Evolutionary conservation across 2,329 filamentous ascomycete genomes (phyloP).

Genomic region (Cordyceps javanica): DNA sequence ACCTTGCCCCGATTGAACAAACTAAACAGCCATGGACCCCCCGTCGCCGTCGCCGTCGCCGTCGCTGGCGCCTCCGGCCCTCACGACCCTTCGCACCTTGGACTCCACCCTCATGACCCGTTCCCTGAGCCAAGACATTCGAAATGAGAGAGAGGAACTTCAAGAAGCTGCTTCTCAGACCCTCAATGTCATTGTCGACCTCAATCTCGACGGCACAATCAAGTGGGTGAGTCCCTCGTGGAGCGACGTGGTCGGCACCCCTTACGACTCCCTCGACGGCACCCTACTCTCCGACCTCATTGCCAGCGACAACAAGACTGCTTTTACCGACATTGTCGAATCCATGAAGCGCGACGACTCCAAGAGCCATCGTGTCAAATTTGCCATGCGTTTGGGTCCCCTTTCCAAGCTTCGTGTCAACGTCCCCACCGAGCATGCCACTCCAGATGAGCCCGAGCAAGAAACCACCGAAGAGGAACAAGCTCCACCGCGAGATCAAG

Average conservation of each 20-base stretch:
- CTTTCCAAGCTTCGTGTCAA: slow-evolving; percentile 56
- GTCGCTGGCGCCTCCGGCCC: slow-evolving; percentile 45
- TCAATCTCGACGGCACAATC: slow-evolving; percentile 83
- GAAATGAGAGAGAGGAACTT: slow-evolving; percentile 87
- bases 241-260: slow-evolving; percentile 84
- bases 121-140: slow-evolving; percentile 80
- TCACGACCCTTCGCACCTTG: slow-evolving; percentile 46
- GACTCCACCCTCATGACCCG: slow-evolving; percentile 51
- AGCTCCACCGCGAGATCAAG: background rate
- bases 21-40: slow-evolving; percentile 37
- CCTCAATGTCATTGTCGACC: slow-evolving; percentile 90
- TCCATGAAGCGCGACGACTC: slow-evolving; percentile 91
- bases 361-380: slow-evolving; percentile 82
- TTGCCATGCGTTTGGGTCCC: slow-evolving; percentile 64
- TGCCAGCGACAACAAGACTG: slow-evolving; percentile 66
- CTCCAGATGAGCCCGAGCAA: slow-evolving; percentile 30
- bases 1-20: slow-evolving; percentile 8
- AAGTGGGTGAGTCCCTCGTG: slow-evolving; percentile 97
- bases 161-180: slow-evolving; percentile 95
- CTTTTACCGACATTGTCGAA: slow-evolving; percentile 79
- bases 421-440: slow-evolving; percentile 33
- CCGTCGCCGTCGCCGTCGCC: slow-evolving; percentile 22
- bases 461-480: slow-evolving; percentile 31
- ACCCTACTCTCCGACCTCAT: slow-evolving; percentile 75
- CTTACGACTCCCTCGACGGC: slow-evolving; percentile 65